Evolutionary conservation across 2,329 filamentous ascomycete species (phyloP), one percentile per base, ranked within the genome.

Genomic region (Aspergillus fumigatus): DNA sequence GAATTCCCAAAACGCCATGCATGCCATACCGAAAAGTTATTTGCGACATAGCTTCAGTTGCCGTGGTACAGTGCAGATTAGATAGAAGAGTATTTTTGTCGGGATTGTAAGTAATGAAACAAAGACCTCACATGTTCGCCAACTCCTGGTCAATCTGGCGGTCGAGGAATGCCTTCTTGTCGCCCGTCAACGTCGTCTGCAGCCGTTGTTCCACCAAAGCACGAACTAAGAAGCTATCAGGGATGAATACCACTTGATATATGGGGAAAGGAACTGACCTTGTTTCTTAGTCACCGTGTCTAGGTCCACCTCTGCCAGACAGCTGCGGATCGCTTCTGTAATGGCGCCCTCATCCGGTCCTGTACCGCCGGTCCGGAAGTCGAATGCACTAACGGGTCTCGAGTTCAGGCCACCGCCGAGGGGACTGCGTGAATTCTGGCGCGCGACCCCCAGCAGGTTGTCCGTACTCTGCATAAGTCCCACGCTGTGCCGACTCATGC

Each of bases 211-310:
- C 94, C 11, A 96, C 92, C 48, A 97, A 82, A 3, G 90, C 92
- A 51, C 90, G 84, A 55, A 94, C 88, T 79, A 54, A 3, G 4
- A 10, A 9, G 43, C 52, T 54, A 56, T 56, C 50, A 38, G 40
- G 26, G 11, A 48, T 23, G 14, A 53, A 40, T 38, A n/a, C 3
- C 9, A 38, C 23, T 41, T 9, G 27, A 26, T 41, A 7, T 19
- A 10, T 23, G 17, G 35, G 11, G 32, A 41, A n/a, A 1, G 19
- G 8, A 41, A 70, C 73, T 79, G 79, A 71, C 85, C 77, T 77
- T 97, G 93, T 79, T 99, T 99, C 86, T 97, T 99, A 6, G 94
- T 99, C 50, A 97, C 90, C n/a, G 84, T 93, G 72, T 99, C 94
- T 45, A 99, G 81, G 73, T 99, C 93, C 0, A 97, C 92, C 68